phyloP scores from a whole-genome alignment of 1,139 yeast species.

The Geotrichum phurueaensis region DNA sequence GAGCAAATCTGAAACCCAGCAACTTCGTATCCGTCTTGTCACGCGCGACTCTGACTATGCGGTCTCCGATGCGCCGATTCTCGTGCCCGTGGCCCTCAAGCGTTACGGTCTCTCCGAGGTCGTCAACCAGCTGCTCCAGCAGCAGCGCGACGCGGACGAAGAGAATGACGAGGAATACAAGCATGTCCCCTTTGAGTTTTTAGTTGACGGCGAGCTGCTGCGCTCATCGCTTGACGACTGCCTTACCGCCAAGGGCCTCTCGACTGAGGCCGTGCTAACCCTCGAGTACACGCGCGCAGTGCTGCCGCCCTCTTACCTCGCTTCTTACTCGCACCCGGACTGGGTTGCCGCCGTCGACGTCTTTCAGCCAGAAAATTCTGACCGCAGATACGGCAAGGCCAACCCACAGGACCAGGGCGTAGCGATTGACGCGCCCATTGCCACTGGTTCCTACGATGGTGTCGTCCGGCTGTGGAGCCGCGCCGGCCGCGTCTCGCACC shows the following conservation, averaged over 20 bases:
- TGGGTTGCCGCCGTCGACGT: constrained; percentile 84
- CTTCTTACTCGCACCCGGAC: constrained; percentile 87
- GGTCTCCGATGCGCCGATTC: constrained; percentile 67
- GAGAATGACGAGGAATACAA: constrained; percentile 31
- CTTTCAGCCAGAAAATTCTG: constrained; percentile 17
- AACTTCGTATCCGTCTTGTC: constrained; percentile 72
- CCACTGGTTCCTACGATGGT: constrained; percentile 93
- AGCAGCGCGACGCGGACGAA: constrained; percentile 18
- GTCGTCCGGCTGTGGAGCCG: constrained; percentile 82
- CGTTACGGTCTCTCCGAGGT: constrained; percentile 91
- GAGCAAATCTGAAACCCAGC: constrained; percentile 25
- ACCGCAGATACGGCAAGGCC: constrained; percentile 22
- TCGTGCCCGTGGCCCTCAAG: constrained; percentile 78
- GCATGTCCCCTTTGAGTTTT: constrained; percentile 87
- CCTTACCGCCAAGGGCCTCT: constrained; percentile 66
- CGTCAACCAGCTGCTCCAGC: constrained; percentile 73
- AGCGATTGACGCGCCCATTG: constrained; percentile 42
- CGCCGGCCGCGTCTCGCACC: constrained; percentile 78
- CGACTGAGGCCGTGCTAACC: constrained; percentile 72
- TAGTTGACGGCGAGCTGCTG: constrained; percentile 75
- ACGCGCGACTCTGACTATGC: constrained; percentile 79
- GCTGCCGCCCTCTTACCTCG: constrained; percentile 85
- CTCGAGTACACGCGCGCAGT: constrained; percentile 90
- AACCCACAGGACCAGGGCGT: constrained; percentile 24
- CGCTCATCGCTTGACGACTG: constrained; percentile 77